A percentile compares a stretch with the other conserved stretches of the same genome.
These are phyloP conservation scores for Diaporthe sp. DNA, from an alignment of 2,329 filamentous ascomycete species.

Conservation along the genomic window DNA sequence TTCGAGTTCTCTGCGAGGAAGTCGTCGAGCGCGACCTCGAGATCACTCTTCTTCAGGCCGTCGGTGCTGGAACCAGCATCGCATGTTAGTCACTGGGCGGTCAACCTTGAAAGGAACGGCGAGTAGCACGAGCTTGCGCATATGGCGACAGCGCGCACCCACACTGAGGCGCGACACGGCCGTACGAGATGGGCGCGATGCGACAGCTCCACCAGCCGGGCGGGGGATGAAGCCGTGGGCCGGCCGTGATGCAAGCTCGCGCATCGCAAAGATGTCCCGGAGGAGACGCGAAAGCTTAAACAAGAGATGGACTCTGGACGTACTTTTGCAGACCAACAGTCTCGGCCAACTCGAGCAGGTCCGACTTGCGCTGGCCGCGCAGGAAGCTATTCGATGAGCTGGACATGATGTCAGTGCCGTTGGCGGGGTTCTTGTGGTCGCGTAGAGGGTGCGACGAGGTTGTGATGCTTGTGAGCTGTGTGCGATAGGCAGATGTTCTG, in stretches of 20 bases:
- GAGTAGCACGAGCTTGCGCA: neutral
- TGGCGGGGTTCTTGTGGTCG: constrained; percentile 40
- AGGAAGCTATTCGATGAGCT: constrained; percentile 77
- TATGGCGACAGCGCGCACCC: constrained; percentile 10
- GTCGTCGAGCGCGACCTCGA: constrained; percentile 81
- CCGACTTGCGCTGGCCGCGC: constrained; percentile 84
- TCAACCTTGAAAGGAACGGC: neutral
- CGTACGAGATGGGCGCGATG: constrained; percentile 3
- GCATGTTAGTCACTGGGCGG: constrained; percentile 40
- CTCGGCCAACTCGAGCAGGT: constrained; percentile 82
- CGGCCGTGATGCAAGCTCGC: neutral
- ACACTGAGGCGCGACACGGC: neutral
- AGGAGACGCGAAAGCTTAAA: constrained; percentile 30
- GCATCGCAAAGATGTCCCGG: neutral
- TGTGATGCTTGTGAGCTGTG: constrained; percentile 44
- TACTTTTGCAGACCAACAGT: constrained; percentile 81
- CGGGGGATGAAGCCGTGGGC: neutral
- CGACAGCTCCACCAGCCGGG: constrained; percentile 7
- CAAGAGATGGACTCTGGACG: constrained; percentile 52
- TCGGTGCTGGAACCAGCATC: constrained; percentile 69
- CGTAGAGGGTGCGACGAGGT: constrained; percentile 49
- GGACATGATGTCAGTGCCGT: constrained; percentile 65
- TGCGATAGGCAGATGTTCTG: constrained; percentile 26
- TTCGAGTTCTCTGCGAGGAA: constrained; percentile 79
- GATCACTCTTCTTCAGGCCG: constrained; percentile 81